These are phyloP conservation scores for Daldinia eschscholtzii DNA, from an alignment of 2,329 filamentous ascomycete species.

Conservation along the genomic window DNA sequence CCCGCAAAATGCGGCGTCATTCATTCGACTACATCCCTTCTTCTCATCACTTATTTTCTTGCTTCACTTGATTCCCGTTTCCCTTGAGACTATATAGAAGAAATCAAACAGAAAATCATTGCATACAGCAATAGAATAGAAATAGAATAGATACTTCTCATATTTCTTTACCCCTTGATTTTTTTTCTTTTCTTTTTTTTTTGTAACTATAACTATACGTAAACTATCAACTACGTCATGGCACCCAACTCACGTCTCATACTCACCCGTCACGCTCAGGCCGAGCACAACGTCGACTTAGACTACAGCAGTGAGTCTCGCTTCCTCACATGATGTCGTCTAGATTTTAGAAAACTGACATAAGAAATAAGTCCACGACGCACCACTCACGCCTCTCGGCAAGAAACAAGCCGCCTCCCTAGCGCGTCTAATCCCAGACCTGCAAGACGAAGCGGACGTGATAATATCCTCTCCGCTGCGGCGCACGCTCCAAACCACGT, in stretches of 20 bases:
- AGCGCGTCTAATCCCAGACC: slow-evolving; percentile 33
- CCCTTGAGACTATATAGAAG: neutral
- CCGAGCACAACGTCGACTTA: slow-evolving; percentile 48
- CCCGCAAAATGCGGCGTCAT: slow-evolving; percentile 21
- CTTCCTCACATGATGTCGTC: neutral
- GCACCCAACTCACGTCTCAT: slow-evolving; percentile 48
- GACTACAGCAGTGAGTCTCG: slow-evolving; percentile 46
- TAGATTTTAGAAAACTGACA: neutral
- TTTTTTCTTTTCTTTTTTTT: too few species aligned
- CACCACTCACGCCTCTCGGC: slow-evolving; percentile 47
- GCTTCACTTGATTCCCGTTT: neutral
- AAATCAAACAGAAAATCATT: neutral
- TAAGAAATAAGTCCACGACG: slow-evolving; percentile 42
- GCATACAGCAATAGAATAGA: slow-evolving; percentile 7
- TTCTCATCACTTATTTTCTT: neutral
- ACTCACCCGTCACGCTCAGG: slow-evolving; percentile 48
- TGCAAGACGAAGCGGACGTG: slow-evolving; percentile 46
- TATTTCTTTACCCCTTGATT: neutral
- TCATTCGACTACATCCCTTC: slow-evolving; percentile 9
- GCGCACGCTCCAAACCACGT: slow-evolving; percentile 53
- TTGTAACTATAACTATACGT: too few species aligned
- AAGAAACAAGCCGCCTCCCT: slow-evolving; percentile 47
- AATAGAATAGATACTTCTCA: slow-evolving; percentile 7
- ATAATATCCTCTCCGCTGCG: slow-evolving; percentile 51
- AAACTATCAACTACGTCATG: slow-evolving; percentile 34